Base-by-base conservation (phyloP, 345 rosid species). In the Physaria fendleri region DNA sequence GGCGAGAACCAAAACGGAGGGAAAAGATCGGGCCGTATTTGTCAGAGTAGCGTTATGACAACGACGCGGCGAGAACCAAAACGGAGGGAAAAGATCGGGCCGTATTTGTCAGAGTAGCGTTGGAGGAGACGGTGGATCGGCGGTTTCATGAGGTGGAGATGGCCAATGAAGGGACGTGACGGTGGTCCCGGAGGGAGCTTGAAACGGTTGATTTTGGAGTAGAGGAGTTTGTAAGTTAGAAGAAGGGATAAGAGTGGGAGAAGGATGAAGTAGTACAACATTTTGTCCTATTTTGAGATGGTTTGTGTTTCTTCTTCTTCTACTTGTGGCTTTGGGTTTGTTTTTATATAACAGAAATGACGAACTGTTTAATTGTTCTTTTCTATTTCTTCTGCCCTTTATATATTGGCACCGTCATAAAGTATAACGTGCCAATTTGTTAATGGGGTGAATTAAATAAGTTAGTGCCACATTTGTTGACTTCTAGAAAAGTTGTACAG, bases 61-160 rank as follows among this genome's bases (percentile, higher is more conserved):
- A 81, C 74, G 20, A 71, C 64, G 0, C 39, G 53, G 14, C 74
- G 66, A 5, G 37, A 49, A 37, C 86, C 86, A 6, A 81, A 47
- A 8, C 72, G 70, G 52, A 83, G 82, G 67, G 43, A 72, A 2
- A 83, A 35, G 37, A 79, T 41, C n/a, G 79, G 84, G 4, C 85
- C 89, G 51, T 77, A 62, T n/a, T 63, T 42, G 6, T 69, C 9
- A 2, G 44, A 32, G 39, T 68, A 66, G 2, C 39, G 27, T 13
- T 48, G 45, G 10, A 83, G 43, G 5, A 80, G 55, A 25, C 44
- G 67, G 59, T 75, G 63, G 38, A 82, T 56, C 5, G 85, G 77
- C 1, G 72, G 56, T 59, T 56, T 78, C 56, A 82, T 20, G 39
- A 78, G 78, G 70, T 80, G 74, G 35, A 80, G 77, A 45, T 76